Conservation (phyloP, 305 asterid genomes). For the Fraxinus dipetala region DNA sequence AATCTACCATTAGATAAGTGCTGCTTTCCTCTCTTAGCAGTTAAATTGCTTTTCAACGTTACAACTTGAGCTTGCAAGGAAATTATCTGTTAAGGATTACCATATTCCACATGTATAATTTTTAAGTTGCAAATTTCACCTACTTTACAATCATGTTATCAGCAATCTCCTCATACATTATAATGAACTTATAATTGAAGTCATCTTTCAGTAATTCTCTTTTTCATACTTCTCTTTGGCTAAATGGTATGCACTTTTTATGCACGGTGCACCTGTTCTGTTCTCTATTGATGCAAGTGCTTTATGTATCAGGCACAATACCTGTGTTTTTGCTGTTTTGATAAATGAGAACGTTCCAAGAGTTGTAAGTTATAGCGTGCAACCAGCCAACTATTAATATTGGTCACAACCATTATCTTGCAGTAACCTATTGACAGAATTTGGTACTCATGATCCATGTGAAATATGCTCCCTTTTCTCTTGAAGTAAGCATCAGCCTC, state of each 20-base stretch:
- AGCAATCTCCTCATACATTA: background rate
- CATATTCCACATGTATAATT: background rate
- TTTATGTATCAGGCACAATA: background rate
- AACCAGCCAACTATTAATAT: background rate
- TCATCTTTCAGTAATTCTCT: background rate
- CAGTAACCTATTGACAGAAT: background rate
- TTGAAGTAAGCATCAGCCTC: background rate
- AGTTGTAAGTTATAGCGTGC: background rate
- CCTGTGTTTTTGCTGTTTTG: background rate
- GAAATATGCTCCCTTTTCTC: background rate
- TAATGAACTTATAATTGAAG: background rate
- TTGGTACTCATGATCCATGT: background rate
- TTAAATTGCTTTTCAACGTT: background rate
- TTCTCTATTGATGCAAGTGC: background rate
- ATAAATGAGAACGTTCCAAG: background rate
- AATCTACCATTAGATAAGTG: background rate
- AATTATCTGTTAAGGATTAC: background rate
- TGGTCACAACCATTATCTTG: background rate
- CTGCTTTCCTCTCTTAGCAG: background rate
- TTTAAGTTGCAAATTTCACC: background rate
- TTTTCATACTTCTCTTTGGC: background rate
- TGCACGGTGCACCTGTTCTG: background rate
- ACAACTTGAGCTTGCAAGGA: background rate
- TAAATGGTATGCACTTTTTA: background rate
- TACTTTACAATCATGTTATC: background rate